phyloP scores from a whole-genome alignment of 768 basidiomycete species.

The Terana coerulea region DNA sequence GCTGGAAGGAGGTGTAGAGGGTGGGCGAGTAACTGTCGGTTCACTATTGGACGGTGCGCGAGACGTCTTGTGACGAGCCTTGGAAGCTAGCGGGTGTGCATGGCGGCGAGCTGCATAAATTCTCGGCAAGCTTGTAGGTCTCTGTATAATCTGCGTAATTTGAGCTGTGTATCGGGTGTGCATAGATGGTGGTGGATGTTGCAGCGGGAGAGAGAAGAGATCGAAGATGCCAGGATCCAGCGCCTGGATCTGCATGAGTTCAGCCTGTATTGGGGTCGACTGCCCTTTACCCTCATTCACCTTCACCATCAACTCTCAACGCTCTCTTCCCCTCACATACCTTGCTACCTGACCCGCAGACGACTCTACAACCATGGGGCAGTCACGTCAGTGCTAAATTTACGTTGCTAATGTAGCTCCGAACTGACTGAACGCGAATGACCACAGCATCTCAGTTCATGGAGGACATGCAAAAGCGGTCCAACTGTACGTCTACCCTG shows the following conservation, averaged over 20 bases:
- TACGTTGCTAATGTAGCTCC: neutral
- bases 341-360: too few relatives aligned
- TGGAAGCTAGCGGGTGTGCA: too few relatives aligned
- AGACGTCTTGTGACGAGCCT: too few relatives aligned
- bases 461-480: constrained; percentile 95
- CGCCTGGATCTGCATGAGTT: constrained; percentile 3
- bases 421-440: constrained; percentile 1
- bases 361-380: constrained; percentile 56
- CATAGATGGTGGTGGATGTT: neutral
- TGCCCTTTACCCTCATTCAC: neutral
- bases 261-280: neutral
- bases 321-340: neutral
- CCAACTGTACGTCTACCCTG: constrained; percentile 76
- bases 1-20: too few relatives aligned
- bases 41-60: too few relatives aligned
- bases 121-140: too few relatives aligned
- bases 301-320: neutral
- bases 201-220: neutral
- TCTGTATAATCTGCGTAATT: too few relatives aligned
- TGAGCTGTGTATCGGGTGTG: too few relatives aligned
- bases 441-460: constrained; percentile 84
- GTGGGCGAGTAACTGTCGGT: too few relatives aligned
- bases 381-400: constrained; percentile 59
- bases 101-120: too few relatives aligned
- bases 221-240: neutral